These are phyloP conservation scores for Clavispora phyllophila DNA, from an alignment of 805 yeast species.

Conservation along the genomic window DNA sequence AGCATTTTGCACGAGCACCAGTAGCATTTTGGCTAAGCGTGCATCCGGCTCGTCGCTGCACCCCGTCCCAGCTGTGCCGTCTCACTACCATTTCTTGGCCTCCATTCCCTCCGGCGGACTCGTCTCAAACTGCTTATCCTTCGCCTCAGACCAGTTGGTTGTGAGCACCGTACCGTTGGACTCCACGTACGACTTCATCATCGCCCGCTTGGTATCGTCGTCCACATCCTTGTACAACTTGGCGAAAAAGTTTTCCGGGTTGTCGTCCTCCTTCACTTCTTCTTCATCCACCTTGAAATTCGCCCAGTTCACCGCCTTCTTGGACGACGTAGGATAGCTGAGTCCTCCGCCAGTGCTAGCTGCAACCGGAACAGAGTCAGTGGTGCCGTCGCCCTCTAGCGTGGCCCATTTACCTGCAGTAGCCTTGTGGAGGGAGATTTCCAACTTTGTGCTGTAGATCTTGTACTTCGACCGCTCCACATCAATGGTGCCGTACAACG, in stretches of 20 bases:
- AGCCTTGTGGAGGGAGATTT: constrained; percentile 54
- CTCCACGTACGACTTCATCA: constrained; percentile 95
- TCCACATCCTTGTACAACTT: constrained; percentile 73
- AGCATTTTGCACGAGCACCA: too few relatives aligned
- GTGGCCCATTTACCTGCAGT: constrained; percentile 48
- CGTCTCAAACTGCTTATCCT: constrained; percentile 55
- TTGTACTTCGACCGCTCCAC: constrained; percentile 40
- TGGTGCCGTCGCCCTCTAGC: constrained; percentile 33
- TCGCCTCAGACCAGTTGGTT: constrained; percentile 90
- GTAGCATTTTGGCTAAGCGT: too few relatives aligned
- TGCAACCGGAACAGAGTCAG: constrained; percentile 8
- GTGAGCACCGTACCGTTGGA: constrained; percentile 91
- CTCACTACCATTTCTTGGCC: constrained; percentile 47
- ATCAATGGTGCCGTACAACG: constrained; percentile 48
- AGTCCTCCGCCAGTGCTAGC: constrained; percentile 7
- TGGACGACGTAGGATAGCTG: constrained; percentile 61
- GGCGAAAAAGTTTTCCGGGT: constrained; percentile 67
- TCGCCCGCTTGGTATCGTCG: constrained; percentile 84
- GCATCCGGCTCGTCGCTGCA: not conserved
- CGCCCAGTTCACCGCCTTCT: constrained; percentile 67
- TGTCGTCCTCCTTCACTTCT: constrained; percentile 37
- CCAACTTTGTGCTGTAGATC: constrained; percentile 71
- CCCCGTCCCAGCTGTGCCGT: too few relatives aligned
- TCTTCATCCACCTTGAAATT: constrained; percentile 40
- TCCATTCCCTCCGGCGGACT: constrained; percentile 74